Percentiles rank a stretch among this genome's conserved stretches.
These are phyloP conservation scores for Tulasnella sp. DNA, from an alignment of 768 basidiomycete genomes.

Conservation along the genomic window DNA sequence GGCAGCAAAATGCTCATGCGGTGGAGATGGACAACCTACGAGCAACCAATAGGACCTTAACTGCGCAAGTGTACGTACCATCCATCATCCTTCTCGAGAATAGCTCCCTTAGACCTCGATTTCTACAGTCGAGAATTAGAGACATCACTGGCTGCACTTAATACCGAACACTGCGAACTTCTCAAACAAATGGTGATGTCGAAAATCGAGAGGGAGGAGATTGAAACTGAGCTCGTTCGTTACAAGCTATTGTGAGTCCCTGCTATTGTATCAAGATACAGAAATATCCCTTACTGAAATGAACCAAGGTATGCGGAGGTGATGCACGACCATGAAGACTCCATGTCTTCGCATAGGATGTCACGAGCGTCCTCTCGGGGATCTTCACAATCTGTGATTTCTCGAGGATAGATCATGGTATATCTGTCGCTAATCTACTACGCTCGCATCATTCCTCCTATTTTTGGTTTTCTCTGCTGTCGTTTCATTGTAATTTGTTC, in stretches of 20 bases:
- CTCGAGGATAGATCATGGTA: too few relatives aligned
- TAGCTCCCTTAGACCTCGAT: neutral
- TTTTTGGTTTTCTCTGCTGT: too few relatives aligned
- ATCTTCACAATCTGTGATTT: conserved; percentile 8
- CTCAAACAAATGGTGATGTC: conserved; percentile 86
- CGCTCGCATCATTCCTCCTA: too few relatives aligned
- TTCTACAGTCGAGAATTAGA: conserved; percentile 63
- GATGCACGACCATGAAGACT: conserved; percentile 64
- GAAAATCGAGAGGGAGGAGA: conserved; percentile 78
- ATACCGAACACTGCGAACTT: conserved; percentile 66
- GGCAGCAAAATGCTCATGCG: conserved; percentile 76
- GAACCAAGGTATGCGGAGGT: conserved; percentile 48
- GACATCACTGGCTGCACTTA: conserved; percentile 60
- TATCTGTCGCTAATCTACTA: too few relatives aligned
- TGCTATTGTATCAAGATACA: neutral
- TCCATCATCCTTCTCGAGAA: too few relatives aligned
- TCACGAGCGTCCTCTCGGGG: conserved; percentile 25
- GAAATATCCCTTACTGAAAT: too few relatives aligned
- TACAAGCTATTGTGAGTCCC: conserved; percentile 78
- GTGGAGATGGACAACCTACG: conserved; percentile 72
- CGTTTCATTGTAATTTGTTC: too few relatives aligned
- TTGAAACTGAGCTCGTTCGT: conserved; percentile 85
- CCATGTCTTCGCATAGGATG: conserved; percentile 50
- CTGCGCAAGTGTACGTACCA: conserved; percentile 72
- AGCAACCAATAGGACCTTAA: conserved; percentile 61